A percentile compares a stretch with the other conserved stretches of the same genome.
Conservation (phyloP, 805 yeast species). For the Zygosaccharomyces pseudorouxii region DNA sequence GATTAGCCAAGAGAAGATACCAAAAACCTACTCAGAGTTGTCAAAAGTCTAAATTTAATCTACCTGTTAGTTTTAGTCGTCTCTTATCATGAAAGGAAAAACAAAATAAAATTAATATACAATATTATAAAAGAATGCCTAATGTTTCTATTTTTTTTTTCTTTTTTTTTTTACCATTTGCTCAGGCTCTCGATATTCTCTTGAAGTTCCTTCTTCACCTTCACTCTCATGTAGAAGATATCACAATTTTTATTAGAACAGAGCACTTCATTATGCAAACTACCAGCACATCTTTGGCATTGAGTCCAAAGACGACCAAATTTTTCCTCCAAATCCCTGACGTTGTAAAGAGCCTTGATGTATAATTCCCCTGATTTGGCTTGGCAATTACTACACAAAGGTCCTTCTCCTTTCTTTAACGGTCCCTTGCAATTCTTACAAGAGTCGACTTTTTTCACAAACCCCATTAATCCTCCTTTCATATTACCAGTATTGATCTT, state of each 20-base stretch:
- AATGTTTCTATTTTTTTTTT: neutral
- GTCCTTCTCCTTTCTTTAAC: slow-evolving; percentile 58
- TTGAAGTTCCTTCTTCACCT: slow-evolving; percentile 40
- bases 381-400: slow-evolving; percentile 76
- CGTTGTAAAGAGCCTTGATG: slow-evolving; percentile 71
- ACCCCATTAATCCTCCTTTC: slow-evolving; percentile 85
- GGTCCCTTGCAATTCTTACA: slow-evolving; percentile 90
- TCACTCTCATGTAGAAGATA: slow-evolving; percentile 89
- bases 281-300: slow-evolving; percentile 96
- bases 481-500: slow-evolving; percentile 48
- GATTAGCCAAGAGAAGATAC: slow-evolving; percentile 29
- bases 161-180: slow-evolving; percentile 35
- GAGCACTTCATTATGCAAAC: slow-evolving; percentile 89
- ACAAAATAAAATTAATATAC: neutral
- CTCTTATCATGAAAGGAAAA: neutral
- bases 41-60: slow-evolving; percentile 16
- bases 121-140: neutral
- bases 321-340: slow-evolving; percentile 74
- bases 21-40: slow-evolving; percentile 39
- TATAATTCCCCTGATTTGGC: slow-evolving; percentile 71
- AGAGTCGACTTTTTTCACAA: slow-evolving; percentile 81
- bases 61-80: neutral
- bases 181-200: slow-evolving; percentile 38
- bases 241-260: slow-evolving; percentile 97
- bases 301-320: slow-evolving; percentile 94